These are phyloP conservation scores for Saccharomycopsis olivae DNA, from an alignment of 805 yeast species.

Conservation along the genomic window DNA sequence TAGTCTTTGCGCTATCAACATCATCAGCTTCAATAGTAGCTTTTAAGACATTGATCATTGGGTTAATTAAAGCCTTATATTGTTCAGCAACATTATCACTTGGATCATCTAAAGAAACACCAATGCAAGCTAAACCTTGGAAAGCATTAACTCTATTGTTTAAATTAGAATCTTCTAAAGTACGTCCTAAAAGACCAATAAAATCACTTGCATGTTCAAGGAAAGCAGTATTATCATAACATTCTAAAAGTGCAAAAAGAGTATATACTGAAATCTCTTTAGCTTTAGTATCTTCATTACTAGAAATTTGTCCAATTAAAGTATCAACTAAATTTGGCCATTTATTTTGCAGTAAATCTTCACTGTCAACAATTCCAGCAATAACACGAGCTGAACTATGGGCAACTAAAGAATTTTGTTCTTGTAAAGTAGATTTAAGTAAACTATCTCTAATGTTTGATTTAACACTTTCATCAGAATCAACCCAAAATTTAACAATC, in stretches of 20 bases:
- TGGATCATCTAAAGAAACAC: slow-evolving; percentile 56
- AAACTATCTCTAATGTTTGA: slow-evolving; percentile 56
- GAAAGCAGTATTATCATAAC: slow-evolving; percentile 47
- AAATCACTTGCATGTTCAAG: slow-evolving; percentile 52
- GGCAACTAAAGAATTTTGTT: slow-evolving; percentile 58
- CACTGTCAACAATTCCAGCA: slow-evolving; percentile 62
- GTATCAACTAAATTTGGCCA: slow-evolving; percentile 76
- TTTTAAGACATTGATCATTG: slow-evolving; percentile 71
- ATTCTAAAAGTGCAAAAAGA: slow-evolving; percentile 67
- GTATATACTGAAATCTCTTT: slow-evolving; percentile 81
- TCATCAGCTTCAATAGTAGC: slow-evolving; percentile 65
- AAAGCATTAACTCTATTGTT: slow-evolving; percentile 78
- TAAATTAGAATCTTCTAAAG: slow-evolving; percentile 50
- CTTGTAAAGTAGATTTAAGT: slow-evolving; percentile 56
- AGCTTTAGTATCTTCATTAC: slow-evolving; percentile 36
- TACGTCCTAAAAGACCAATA: slow-evolving; percentile 56
- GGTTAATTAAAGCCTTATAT: slow-evolving; percentile 62
- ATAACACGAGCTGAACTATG: slow-evolving; percentile 87
- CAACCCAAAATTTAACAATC: slow-evolving; percentile 58
- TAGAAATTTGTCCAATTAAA: slow-evolving; percentile 57
- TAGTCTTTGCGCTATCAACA: slow-evolving; percentile 54
- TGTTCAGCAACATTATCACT: slow-evolving; percentile 37
- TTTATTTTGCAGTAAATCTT: slow-evolving; percentile 50
- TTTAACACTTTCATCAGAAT: slow-evolving; percentile 35
- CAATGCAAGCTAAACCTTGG: slow-evolving; percentile 59